Evolutionary conservation across 768 basidiomycete species (phyloP).

Genomic region (Psilocybe cubensis): DNA sequence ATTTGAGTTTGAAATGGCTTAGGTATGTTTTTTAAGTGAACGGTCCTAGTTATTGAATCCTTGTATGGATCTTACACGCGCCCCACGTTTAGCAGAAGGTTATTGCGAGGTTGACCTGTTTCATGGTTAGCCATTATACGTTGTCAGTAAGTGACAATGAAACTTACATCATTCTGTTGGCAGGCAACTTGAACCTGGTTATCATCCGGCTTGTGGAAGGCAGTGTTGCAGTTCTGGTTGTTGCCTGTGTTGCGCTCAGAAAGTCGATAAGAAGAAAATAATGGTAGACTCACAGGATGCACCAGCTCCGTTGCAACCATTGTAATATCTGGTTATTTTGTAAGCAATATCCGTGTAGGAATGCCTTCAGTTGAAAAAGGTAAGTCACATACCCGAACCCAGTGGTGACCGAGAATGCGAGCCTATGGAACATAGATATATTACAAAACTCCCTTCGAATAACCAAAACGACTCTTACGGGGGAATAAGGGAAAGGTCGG

Average conservation of each 20-base stretch:
- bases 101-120: constrained; percentile 37
- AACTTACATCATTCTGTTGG: constrained; percentile 35
- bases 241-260: constrained; percentile 32
- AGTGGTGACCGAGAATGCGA: constrained; percentile 40
- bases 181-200: constrained; percentile 42
- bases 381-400: constrained; percentile 45
- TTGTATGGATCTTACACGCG: no score
- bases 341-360: not conserved
- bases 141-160: not conserved
- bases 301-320: constrained; percentile 46
- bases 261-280: no score
- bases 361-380: not conserved
- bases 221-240: constrained; percentile 34
- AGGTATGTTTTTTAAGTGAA: no score
- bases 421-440: constrained; percentile 20
- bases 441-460: not conserved
- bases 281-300: constrained; percentile 37
- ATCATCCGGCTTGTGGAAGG: constrained; percentile 38
- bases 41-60: no score
- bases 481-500: constrained; percentile 33
- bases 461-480: constrained; percentile 33
- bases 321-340: constrained; percentile 36
- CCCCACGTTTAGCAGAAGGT: constrained; percentile 35
- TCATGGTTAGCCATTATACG: not conserved
- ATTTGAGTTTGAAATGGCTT: no score